Base-by-base conservation (phyloP, 1,284 basidiomycete genomes). In the Somion occarium region DNA sequence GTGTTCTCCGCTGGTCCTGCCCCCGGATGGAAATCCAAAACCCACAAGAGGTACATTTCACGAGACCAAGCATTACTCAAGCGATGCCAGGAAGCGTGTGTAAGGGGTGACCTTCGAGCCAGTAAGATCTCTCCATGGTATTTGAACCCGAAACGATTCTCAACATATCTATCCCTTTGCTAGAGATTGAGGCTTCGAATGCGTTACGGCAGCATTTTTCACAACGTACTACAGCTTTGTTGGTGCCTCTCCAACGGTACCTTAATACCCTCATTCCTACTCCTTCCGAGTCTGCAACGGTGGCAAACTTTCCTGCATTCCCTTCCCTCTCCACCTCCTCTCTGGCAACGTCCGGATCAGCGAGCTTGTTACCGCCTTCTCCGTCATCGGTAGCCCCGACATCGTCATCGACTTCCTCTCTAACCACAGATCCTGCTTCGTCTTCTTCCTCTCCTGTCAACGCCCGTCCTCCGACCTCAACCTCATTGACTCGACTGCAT, bases 231-330 rank as follows among this genome's bases (percentile, higher is more conserved):
- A 91, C 89, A 24, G 85, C 88, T 38, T 78, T 98, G 53, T 80
- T 98, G n/a, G 85, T 92, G 1, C 96, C 96, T 0, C 76, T 99
- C 2, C 89, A 95, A 61, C 84, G 95, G 55, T 98, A 98, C 73
- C 85, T 98, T 45, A 90, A 93, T 55, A 91, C 89, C 0, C 79
- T 95, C 50, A 90, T 95, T 60, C 92, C 92, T 23, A 75, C 81
- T 13, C 83, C 82, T 1, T 64, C 70, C 41, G 63, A 65, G 47
- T 57, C 61, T 1, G 55, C 56, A 2, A 54, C 55, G 9, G 34
- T 51, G 5, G 38, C 24, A 20, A 15, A 41, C 20, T 41, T 41
- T 19, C 39, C 39, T 7, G 7, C 39, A 9, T 22, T 41, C 7
- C 39, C 39, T 19, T 41, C 39, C n/a, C 39, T 45, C 2, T 46